Conservation (phyloP, 805 yeast genomes). For the Cyberlindnera euphorbiae region DNA sequence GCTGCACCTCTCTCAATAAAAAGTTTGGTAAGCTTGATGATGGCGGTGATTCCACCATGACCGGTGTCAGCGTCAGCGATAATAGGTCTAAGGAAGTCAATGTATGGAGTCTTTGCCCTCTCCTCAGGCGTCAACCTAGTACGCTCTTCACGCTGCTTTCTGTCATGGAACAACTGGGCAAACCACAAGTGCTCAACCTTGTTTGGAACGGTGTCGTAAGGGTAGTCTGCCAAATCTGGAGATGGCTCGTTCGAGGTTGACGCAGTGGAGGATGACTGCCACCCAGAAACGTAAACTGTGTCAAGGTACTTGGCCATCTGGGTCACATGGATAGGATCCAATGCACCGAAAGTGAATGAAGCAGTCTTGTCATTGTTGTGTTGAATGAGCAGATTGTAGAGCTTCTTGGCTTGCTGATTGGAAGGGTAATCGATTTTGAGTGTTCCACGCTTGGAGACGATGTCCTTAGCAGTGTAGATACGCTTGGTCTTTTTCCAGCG, state of each 20-base stretch:
- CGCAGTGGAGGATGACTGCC: conserved; percentile 99
- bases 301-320: conserved; percentile 97
- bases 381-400: conserved; percentile 61
- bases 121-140: conserved; percentile 51
- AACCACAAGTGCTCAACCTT: conserved; percentile 96
- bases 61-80: conserved; percentile 99
- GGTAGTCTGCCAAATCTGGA: conserved; percentile 97
- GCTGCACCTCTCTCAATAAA: conserved; percentile 98
- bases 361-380: conserved; percentile 71
- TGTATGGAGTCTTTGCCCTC: conserved; percentile 66
- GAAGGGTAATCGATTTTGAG: conserved; percentile 74
- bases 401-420: conserved; percentile 73
- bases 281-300: conserved; percentile 90
- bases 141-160: conserved; percentile 81
- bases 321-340: conserved; percentile 91
- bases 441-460: conserved; percentile 84
- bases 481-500: conserved; percentile 89
- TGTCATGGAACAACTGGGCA: conserved; percentile 95
- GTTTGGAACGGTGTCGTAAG: conserved; percentile 98
- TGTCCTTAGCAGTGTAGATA: conserved; percentile 82
- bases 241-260: conserved; percentile 97
- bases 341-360: conserved; percentile 90
- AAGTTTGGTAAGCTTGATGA: conserved; percentile 90
- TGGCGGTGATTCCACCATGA: conserved; percentile 97
- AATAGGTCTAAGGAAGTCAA: conserved; percentile 89